Evolutionary conservation across 1,284 basidiomycete genomes (phyloP).

Genomic region (Hymenochaete sp.): DNA sequence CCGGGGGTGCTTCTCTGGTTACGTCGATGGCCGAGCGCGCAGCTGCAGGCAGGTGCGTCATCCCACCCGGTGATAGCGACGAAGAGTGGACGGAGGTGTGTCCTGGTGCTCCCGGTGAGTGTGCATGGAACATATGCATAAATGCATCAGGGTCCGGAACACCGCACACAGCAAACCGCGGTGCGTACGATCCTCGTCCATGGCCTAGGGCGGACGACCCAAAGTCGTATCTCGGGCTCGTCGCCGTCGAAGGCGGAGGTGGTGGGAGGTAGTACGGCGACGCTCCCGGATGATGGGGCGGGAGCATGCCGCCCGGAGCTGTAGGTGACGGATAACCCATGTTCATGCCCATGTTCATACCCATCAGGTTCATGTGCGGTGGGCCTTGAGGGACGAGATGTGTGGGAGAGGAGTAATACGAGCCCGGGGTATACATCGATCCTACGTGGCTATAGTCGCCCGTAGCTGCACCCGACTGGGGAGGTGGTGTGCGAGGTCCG

Average conservation of each 20-base stretch:
- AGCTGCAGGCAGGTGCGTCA: not conserved
- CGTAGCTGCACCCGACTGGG: not conserved
- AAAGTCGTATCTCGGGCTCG: no score
- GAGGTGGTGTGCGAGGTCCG: conserved; percentile 5
- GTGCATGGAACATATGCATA: not conserved
- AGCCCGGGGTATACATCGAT: not conserved
- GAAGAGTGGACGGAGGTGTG: conserved; percentile 5
- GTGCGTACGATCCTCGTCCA: no score
- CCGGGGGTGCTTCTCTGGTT: conserved; percentile 26
- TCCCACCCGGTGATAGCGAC: conserved; percentile 5
- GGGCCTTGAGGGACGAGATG: no score
- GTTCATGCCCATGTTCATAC: no score
- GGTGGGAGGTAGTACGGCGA: no score
- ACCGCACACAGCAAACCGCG: no score
- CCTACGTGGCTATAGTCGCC: not conserved
- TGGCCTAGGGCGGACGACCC: no score
- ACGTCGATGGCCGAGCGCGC: conserved; percentile 12
- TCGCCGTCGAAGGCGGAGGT: conserved; percentile 4
- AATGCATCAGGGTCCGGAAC: conserved; percentile 8
- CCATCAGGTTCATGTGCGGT: no score
- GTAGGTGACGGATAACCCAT: not conserved
- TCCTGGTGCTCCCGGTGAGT: not conserved
- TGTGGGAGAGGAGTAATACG: no score
- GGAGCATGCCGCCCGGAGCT: not conserved
- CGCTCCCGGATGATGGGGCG: not conserved